Evolutionary conservation across 257 asterid genomes (phyloP).

Genomic region (Thymus quinquecostatus): DNA sequence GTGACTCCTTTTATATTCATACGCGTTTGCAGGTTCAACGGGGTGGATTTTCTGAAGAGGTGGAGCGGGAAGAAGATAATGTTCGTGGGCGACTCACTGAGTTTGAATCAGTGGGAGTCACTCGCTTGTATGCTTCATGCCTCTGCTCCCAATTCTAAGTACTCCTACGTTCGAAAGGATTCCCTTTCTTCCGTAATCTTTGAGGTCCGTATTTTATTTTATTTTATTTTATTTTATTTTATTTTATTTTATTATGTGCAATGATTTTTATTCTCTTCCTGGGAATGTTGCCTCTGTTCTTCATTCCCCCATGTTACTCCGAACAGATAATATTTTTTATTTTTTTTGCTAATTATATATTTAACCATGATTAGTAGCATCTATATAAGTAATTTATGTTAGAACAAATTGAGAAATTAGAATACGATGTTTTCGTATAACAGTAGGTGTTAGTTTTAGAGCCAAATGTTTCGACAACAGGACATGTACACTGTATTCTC

Average conservation of each 20-base stretch:
- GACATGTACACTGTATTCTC: not conserved
- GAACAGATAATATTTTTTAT: not conserved
- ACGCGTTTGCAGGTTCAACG: slow-evolving; percentile 51
- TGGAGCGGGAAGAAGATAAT: slow-evolving; percentile 78
- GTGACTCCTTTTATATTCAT: no score
- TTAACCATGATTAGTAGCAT: slow-evolving; percentile 22
- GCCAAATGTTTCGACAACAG: not conserved
- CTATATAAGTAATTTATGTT: not conserved
- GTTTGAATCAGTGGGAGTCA: slow-evolving; percentile 78
- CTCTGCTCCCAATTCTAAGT: slow-evolving; percentile 52
- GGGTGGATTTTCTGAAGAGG: slow-evolving; percentile 61
- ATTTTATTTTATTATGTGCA: not conserved
- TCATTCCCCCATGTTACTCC: slow-evolving; percentile 15
- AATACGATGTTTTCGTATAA: not conserved
- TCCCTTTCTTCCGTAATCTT: slow-evolving; percentile 57
- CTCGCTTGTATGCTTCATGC: slow-evolving; percentile 75
- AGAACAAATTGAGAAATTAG: not conserved
- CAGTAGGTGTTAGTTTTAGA: no score
- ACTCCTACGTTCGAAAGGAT: slow-evolving; percentile 38
- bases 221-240: not conserved
- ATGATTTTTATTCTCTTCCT: slow-evolving; percentile 13
- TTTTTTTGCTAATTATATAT: not conserved
- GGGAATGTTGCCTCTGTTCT: not conserved
- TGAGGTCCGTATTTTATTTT: slow-evolving; percentile 46
- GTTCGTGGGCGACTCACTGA: slow-evolving; percentile 87